Percentiles rank a stretch among this genome's conserved stretches.
Evolutionary conservation across 495 filamentous ascomycete species (phyloP).

Genomic region (Xylaria longipes): DNA sequence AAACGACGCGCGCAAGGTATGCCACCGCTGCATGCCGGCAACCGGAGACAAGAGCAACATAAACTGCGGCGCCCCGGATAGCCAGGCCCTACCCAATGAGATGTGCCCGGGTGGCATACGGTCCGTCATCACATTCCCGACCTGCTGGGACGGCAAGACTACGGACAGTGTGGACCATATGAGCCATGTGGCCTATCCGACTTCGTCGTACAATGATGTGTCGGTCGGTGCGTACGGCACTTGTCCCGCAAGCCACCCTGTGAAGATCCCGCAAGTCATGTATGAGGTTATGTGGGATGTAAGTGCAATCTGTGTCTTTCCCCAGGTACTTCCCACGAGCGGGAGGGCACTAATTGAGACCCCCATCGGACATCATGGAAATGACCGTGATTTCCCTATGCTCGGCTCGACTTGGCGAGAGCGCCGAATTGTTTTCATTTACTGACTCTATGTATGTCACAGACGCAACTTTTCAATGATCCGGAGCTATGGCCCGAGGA

Average conservation of each 20-base stretch:
- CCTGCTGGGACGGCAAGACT: constrained; percentile 71
- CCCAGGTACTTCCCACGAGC: not conserved
- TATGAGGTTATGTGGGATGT: constrained; percentile 46
- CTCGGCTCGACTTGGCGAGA: not conserved
- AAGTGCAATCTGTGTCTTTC: constrained; percentile 28
- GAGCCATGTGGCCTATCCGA: constrained; percentile 56
- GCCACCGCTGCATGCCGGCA: constrained; percentile 56
- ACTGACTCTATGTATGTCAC: constrained; percentile 9
- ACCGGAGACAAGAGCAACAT: constrained; percentile 41
- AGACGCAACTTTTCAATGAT: constrained; percentile 46
- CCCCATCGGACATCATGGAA: not conserved
- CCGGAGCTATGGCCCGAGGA: constrained; percentile 43
- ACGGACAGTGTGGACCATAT: constrained; percentile 65
- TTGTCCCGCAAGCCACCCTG: constrained; percentile 68
- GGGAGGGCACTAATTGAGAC: not conserved
- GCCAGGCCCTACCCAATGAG: constrained; percentile 32
- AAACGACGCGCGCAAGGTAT: constrained; percentile 54
- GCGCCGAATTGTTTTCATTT: not conserved
- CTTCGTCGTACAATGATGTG: not conserved
- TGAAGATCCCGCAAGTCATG: constrained; percentile 44
- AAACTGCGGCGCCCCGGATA: constrained; percentile 41
- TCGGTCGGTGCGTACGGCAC: constrained; percentile 50
- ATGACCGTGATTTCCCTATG: not conserved
- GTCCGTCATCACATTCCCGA: constrained; percentile 49
- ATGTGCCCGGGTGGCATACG: constrained; percentile 44